Percentiles rank a stretch among this genome's conserved stretches.
These are phyloP conservation scores for Herpetomonas tarakana DNA, from an alignment of 208 protist genomes.

Conservation along the genomic window DNA sequence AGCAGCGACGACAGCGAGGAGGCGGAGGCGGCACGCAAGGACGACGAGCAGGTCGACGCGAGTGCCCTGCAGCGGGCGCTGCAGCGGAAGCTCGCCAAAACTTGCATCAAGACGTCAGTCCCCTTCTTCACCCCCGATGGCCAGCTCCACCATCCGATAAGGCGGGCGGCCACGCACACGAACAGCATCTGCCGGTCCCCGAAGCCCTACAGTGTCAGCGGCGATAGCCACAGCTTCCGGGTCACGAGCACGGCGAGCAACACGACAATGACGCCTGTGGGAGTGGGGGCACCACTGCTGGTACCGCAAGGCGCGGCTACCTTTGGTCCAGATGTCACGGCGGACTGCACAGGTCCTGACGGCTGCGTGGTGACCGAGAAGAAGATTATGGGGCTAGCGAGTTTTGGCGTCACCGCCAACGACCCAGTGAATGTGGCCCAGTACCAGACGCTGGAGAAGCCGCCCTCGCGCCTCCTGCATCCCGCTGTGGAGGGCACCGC, in stretches of 20 bases:
- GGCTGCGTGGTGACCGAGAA: not conserved
- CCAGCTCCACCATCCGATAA: constrained; percentile 8
- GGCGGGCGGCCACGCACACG: not conserved
- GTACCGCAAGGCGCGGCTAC: not conserved
- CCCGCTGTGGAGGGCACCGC: not conserved
- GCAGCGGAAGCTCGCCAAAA: constrained; percentile 43
- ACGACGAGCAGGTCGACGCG: constrained; percentile 41
- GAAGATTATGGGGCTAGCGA: not conserved
- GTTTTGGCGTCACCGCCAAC: not conserved
- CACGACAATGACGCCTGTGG: not conserved
- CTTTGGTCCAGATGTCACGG: not conserved
- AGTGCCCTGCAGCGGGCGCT: constrained; percentile 53
- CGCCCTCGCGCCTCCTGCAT: constrained; percentile 4
- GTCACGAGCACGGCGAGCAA: not conserved
- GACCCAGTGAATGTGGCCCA: not conserved
- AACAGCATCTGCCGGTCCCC: not conserved
- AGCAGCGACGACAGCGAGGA: constrained; percentile 1
- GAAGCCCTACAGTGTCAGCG: not conserved
- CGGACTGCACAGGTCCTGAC: not conserved
- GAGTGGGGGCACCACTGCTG: not conserved
- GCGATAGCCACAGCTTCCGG: not conserved
- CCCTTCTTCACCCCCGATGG: constrained; percentile 11
- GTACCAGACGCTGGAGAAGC: not conserved
- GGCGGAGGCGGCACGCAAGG: constrained; percentile 13
- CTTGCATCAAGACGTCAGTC: constrained; percentile 10